Conservation (phyloP, 2,329 filamentous ascomycete genomes). For the Penicillium aurantiogriseum region DNA sequence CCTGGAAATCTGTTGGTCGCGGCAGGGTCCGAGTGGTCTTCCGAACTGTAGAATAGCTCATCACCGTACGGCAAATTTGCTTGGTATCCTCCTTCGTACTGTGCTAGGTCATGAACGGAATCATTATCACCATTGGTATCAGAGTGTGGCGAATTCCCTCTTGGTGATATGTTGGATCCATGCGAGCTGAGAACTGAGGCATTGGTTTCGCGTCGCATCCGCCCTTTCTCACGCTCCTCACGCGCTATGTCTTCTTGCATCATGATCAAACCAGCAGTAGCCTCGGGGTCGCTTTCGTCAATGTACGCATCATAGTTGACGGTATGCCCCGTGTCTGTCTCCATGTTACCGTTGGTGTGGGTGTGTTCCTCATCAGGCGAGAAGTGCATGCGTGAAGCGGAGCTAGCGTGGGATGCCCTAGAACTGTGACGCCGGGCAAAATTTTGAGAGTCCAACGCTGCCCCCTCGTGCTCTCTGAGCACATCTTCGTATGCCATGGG, state of each 20-base stretch:
- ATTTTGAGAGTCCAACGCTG: slow-evolving; percentile 43
- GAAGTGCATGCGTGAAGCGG: slow-evolving; percentile 26
- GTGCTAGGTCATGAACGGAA: slow-evolving; percentile 67
- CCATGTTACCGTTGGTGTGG: slow-evolving; percentile 50
- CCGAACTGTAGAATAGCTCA: slow-evolving; percentile 35
- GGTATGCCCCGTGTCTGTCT: slow-evolving; percentile 46
- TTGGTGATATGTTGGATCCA: slow-evolving; percentile 40
- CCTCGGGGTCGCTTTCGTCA: slow-evolving; percentile 86
- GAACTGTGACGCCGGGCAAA: slow-evolving; percentile 28
- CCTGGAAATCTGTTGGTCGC: slow-evolving; percentile 16
- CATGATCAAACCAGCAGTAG: slow-evolving; percentile 76
- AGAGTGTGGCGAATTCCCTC: slow-evolving; percentile 28
- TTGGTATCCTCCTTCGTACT: slow-evolving; percentile 70
- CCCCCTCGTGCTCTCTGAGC: slow-evolving; percentile 57
- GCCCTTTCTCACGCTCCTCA: slow-evolving; percentile 44
- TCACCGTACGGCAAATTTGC: slow-evolving; percentile 62
- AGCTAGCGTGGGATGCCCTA: slow-evolving; percentile 23
- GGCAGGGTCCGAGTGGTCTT: slow-evolving; percentile 21
- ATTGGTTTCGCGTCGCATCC: slow-evolving; percentile 58
- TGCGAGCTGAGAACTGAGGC: slow-evolving; percentile 50
- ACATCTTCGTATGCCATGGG: slow-evolving; percentile 53
- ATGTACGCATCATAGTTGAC: slow-evolving; percentile 52
- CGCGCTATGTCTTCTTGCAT: slow-evolving; percentile 70
- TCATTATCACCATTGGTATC: slow-evolving; percentile 67
- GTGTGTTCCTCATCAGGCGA: slow-evolving; percentile 47